Evolutionary conservation across 371 early-diverging fungal species (phyloP).

Genomic region (Mortierella sp.): DNA sequence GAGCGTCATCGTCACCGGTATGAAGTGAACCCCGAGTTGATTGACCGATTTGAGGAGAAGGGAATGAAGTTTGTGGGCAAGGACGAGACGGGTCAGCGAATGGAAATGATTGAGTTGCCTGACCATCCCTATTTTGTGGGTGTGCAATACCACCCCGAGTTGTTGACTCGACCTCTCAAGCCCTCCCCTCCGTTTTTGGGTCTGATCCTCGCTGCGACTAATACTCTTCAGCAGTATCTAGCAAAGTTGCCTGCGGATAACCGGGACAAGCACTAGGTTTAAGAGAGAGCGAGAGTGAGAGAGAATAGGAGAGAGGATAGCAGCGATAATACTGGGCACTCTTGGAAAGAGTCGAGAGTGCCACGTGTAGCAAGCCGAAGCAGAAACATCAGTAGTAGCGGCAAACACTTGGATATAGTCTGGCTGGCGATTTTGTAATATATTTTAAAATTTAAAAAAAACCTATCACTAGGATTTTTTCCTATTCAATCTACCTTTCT

Average conservation of each 20-base stretch:
- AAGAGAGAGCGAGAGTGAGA: no score
- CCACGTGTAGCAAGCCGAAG: no score
- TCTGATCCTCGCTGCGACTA: constrained; percentile 87
- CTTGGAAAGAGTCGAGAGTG: no score
- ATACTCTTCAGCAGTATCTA: constrained; percentile 54
- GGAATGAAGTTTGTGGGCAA: constrained; percentile 95
- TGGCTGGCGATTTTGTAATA: no score
- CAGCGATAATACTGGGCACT: no score
- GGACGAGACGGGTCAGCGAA: constrained; percentile 94
- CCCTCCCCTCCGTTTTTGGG: constrained; percentile 97
- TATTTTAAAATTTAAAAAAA: no score
- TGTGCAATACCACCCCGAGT: constrained; percentile 99
- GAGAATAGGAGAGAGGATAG: no score
- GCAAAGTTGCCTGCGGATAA: constrained; percentile 15
- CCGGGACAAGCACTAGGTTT: constrained; percentile 5
- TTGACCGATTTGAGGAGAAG: constrained; percentile 80
- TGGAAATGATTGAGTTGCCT: constrained; percentile 96
- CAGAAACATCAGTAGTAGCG: no score
- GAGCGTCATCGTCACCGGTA: constrained; percentile 99
- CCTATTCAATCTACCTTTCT: no score
- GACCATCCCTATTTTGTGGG: constrained; percentile 98
- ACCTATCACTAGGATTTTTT: no score
- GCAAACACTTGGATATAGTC: no score
- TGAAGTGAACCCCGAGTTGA: constrained; percentile 94
- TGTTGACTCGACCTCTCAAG: constrained; percentile 93